Conservation (phyloP, 2,329 filamentous ascomycete species). For the Stenocarpella maydis region DNA sequence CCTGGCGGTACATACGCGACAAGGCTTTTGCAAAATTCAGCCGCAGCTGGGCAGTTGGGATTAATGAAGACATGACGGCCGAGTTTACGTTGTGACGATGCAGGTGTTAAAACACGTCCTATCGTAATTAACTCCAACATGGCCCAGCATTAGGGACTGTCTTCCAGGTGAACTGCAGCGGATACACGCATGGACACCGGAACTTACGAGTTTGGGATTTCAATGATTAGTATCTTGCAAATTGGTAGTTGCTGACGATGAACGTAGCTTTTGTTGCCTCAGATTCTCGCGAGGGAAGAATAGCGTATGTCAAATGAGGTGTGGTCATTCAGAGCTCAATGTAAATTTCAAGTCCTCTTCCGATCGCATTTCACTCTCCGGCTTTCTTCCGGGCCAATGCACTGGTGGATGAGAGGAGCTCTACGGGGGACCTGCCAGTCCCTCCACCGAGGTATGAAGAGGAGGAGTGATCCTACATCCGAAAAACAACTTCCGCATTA, state of each 20-base stretch:
- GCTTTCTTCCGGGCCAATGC: background rate
- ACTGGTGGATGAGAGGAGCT: background rate
- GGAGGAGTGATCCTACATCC: constrained; percentile 1
- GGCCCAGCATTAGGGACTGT: background rate
- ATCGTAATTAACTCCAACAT: background rate
- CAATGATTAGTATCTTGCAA: background rate
- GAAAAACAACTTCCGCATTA: constrained; percentile 24
- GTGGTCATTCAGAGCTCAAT: background rate
- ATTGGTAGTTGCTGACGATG: background rate
- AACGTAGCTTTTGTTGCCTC: no score
- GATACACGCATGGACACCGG: background rate
- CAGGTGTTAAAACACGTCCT: background rate
- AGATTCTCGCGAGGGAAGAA: background rate
- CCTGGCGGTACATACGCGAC: constrained; percentile 39
- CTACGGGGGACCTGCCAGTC: background rate
- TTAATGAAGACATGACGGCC: background rate
- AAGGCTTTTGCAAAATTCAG: constrained; percentile 34
- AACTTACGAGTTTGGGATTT: background rate
- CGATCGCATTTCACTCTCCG: background rate
- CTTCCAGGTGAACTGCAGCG: background rate
- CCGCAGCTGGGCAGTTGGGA: constrained; percentile 31
- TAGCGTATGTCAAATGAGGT: background rate
- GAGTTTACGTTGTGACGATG: no score
- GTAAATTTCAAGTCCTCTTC: background rate
- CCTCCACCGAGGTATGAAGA: background rate